phyloP scores from a whole-genome alignment of 345 rosid species.

The Brassica juncea region DNA sequence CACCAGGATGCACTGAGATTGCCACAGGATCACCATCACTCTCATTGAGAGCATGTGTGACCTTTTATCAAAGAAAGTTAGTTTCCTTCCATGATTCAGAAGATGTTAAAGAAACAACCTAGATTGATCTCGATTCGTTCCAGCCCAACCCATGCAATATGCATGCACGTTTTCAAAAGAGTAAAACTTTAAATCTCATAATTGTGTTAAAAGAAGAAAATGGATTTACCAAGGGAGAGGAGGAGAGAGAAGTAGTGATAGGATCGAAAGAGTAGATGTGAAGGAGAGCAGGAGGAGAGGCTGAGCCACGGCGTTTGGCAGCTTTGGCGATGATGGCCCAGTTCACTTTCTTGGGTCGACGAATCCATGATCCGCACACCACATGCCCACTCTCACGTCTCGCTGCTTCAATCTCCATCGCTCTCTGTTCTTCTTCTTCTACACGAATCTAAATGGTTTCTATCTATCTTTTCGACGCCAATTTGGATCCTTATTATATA shows the following conservation, averaged over 20 bases:
- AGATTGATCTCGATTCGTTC: background rate
- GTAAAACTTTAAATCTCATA: background rate
- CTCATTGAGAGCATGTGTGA: constrained; percentile 60
- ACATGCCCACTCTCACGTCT: constrained; percentile 44
- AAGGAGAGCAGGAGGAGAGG: constrained; percentile 58
- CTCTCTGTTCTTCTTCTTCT: background rate
- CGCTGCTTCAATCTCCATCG: constrained; percentile 50
- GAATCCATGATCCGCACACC: constrained; percentile 91
- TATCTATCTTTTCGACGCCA: constrained; percentile 5
- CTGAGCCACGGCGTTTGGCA: constrained; percentile 46
- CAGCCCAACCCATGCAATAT: background rate
- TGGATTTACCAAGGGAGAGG: constrained; percentile 67
- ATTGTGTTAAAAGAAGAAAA: background rate
- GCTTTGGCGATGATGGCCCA: constrained; percentile 69
- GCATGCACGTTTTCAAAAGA: background rate
- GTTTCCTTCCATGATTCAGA: too few species aligned
- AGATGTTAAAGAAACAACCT: background rate
- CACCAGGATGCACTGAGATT: constrained; percentile 78
- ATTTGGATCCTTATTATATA: constrained; percentile 16
- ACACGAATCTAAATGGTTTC: background rate
- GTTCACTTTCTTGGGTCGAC: constrained; percentile 70
- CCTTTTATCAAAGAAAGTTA: constrained; percentile 43
- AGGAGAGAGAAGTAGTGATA: constrained; percentile 56
- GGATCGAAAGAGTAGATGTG: constrained; percentile 85
- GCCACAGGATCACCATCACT: constrained; percentile 70